Conservation (phyloP, 1,284 basidiomycete genomes). For the Volvariella volvacea region DNA sequence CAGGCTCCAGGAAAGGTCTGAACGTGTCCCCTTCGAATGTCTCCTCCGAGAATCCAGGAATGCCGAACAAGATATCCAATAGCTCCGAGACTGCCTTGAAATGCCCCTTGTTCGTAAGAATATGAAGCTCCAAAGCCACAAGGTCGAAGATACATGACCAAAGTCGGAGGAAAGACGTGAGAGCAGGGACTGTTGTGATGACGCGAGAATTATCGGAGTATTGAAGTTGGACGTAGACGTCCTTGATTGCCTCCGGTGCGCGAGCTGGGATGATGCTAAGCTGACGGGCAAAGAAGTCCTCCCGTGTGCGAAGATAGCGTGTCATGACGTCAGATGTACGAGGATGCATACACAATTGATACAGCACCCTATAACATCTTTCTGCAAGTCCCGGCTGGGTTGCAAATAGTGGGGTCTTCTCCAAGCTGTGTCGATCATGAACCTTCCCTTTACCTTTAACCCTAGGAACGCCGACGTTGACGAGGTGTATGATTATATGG, state of each 20-base stretch:
- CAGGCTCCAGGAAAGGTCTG: slow-evolving; percentile 61
- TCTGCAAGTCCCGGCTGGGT: slow-evolving; percentile 80
- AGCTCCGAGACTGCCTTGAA: slow-evolving; percentile 66
- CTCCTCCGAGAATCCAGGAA: slow-evolving; percentile 33
- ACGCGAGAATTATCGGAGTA: slow-evolving; percentile 71
- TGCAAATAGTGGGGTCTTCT: slow-evolving; percentile 52
- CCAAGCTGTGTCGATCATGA: slow-evolving; percentile 25
- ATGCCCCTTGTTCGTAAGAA: slow-evolving; percentile 74
- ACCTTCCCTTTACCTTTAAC: slow-evolving; percentile 42
- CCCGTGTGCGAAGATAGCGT: slow-evolving; percentile 83
- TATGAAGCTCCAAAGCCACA: slow-evolving; percentile 85
- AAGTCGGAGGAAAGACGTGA: slow-evolving; percentile 77
- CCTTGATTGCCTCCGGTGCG: slow-evolving; percentile 39
- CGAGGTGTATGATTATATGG: slow-evolving; percentile 75
- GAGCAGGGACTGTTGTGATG: slow-evolving; percentile 66
- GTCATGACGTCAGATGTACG: slow-evolving; percentile 79
- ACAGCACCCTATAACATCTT: slow-evolving; percentile 77
- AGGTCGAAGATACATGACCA: slow-evolving; percentile 85
- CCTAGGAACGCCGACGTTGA: slow-evolving; percentile 64
- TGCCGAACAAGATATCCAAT: slow-evolving; percentile 67
- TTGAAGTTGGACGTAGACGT: slow-evolving; percentile 59
- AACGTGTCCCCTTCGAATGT: slow-evolving; percentile 38
- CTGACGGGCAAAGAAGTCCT: slow-evolving; percentile 88
- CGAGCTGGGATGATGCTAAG: slow-evolving; percentile 68
- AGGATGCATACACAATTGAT: slow-evolving; percentile 83